A percentile compares a stretch with the other conserved stretches of the same genome.
Evolutionary conservation across 2,329 filamentous ascomycete genomes (phyloP).

Genomic region (Aureobasidium musti): DNA sequence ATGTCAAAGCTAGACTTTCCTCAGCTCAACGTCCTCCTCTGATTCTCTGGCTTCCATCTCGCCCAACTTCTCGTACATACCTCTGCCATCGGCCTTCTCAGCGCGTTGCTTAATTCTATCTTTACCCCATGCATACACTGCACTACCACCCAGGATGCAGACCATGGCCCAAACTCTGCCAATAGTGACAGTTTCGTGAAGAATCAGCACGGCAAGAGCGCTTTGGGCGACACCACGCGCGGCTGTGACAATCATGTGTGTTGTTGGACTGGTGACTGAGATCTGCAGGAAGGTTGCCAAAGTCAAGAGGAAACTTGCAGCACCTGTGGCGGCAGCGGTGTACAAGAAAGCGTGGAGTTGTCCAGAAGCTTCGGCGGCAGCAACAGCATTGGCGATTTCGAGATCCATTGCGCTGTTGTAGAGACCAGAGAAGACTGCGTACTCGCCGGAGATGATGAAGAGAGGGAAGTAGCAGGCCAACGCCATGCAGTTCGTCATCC

Average conservation of each 20-base stretch:
- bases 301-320: slow-evolving; percentile 24
- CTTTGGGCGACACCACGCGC: slow-evolving; percentile 19
- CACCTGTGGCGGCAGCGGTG: slow-evolving; percentile 12
- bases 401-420: slow-evolving; percentile 10
- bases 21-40: slow-evolving; percentile 15
- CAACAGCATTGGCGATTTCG: neutral
- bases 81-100: slow-evolving; percentile 4
- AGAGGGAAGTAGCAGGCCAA: slow-evolving; percentile 24
- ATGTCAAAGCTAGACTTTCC: neutral
- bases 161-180: slow-evolving; percentile 25
- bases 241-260: slow-evolving; percentile 28
- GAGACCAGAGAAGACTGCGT: neutral
- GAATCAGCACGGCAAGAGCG: slow-evolving; percentile 20
- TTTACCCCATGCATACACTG: slow-evolving; percentile 26
- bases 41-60: slow-evolving; percentile 12
- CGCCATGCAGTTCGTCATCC: slow-evolving; percentile 27
- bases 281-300: slow-evolving; percentile 26
- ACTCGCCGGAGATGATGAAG: slow-evolving; percentile 26
- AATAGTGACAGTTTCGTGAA: slow-evolving; percentile 15
- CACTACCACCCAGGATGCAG: slow-evolving; percentile 25
- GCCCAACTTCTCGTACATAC: slow-evolving; percentile 14
- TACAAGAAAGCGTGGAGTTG: slow-evolving; percentile 13
- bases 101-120: slow-evolving; percentile 18
- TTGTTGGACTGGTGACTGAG: slow-evolving; percentile 21
- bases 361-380: neutral